Conservation (phyloP, 805 yeast species). For the Pichia californica region DNA sequence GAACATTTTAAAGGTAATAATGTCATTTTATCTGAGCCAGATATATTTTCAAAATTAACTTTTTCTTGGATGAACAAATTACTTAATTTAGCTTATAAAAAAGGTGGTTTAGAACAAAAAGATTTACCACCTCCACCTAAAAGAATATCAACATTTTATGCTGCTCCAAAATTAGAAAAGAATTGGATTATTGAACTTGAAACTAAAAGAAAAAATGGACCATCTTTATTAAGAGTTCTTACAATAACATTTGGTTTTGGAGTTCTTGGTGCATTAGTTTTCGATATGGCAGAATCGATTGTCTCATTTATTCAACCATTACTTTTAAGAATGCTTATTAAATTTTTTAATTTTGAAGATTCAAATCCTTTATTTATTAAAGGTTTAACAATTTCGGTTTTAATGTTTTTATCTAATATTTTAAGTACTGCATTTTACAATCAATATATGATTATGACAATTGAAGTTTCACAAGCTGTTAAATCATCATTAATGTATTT, state of each 20-base stretch:
- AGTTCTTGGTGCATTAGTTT: conserved; percentile 29
- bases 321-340: conserved; percentile 43
- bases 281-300: conserved; percentile 34
- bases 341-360: conserved; percentile 32
- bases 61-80: conserved; percentile 89
- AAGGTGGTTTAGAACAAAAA: conserved; percentile 29
- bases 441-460: conserved; percentile 55
- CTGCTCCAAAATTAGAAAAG: conserved; percentile 25
- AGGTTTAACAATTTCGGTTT: conserved; percentile 57
- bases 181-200: conserved; percentile 29
- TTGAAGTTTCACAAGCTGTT: conserved; percentile 57
- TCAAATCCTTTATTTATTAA: conserved; percentile 41
- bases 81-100: conserved; percentile 60
- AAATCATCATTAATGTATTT: conserved; percentile 62
- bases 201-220: conserved; percentile 3
- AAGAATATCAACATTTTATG: conserved; percentile 29
- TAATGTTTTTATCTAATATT: conserved; percentile 58
- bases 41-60: conserved; percentile 68
- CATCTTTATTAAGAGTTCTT: conserved; percentile 31
- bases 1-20: conserved; percentile 30
- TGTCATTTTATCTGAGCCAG: conserved; percentile 29
- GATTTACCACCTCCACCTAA: conserved; percentile 39
- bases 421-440: conserved; percentile 58
- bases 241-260: conserved; percentile 33
- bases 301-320: conserved; percentile 49